These are phyloP conservation scores for Biscogniauxia marginata DNA, from an alignment of 2,329 filamentous ascomycete species.

Conservation along the genomic window DNA sequence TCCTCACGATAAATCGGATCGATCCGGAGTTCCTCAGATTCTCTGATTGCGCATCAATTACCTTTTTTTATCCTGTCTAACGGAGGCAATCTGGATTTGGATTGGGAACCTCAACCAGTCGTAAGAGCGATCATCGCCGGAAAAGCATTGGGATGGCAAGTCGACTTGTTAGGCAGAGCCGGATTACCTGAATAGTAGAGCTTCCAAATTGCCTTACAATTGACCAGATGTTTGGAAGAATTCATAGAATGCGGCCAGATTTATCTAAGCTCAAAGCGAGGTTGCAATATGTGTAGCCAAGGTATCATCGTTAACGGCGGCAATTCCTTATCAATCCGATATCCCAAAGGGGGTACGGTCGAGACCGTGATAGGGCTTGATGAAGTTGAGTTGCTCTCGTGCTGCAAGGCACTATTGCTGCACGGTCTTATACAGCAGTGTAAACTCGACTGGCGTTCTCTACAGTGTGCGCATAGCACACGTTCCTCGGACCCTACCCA, in stretches of 20 bases:
- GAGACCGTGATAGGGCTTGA: not conserved
- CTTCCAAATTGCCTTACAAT: too few relatives aligned
- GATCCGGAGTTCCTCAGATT: not conserved
- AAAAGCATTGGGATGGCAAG: not conserved
- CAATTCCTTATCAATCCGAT: not conserved
- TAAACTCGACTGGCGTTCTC: not conserved
- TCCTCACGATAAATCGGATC: not conserved
- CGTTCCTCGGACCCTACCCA: not conserved
- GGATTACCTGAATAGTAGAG: too few relatives aligned
- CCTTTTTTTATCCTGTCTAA: not conserved
- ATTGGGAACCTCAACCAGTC: not conserved
- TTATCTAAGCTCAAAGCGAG: not conserved
- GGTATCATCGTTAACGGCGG: not conserved
- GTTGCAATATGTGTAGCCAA: not conserved
- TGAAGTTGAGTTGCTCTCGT: not conserved
- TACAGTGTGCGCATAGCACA: not conserved
- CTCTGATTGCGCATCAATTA: not conserved
- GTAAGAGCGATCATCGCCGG: not conserved
- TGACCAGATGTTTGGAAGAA: not conserved
- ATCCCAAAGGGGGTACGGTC: not conserved
- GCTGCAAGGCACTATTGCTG: not conserved
- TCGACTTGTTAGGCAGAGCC: not conserved
- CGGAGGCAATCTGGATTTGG: not conserved
- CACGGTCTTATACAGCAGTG: too few relatives aligned
- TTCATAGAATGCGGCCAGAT: not conserved